phyloP scores from a whole-genome alignment of 176 grass and related monocot species.

The Triticum dicoccoides region DNA sequence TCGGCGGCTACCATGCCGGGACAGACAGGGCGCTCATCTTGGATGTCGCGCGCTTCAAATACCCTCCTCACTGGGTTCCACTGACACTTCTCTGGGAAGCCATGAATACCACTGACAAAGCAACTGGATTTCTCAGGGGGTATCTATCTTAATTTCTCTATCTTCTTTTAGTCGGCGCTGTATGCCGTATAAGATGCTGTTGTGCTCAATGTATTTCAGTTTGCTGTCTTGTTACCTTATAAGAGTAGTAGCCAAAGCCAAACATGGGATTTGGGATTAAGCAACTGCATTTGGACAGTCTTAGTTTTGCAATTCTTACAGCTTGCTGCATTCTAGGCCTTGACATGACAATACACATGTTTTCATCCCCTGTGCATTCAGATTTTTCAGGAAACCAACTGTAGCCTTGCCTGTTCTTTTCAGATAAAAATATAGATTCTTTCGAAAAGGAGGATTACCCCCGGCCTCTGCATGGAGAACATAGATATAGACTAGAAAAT shows the following conservation, averaged over 20 bases:
- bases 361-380: background rate
- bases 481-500: background rate
- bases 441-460: too few species aligned
- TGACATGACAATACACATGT: background rate
- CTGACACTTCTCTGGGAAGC: conserved; percentile 85
- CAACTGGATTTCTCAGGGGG: conserved; percentile 73
- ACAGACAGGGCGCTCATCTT: conserved; percentile 85
- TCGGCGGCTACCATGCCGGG: conserved; percentile 77
- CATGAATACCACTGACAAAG: conserved; percentile 79
- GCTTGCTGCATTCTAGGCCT: background rate
- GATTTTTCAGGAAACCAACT: background rate
- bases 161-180: background rate
- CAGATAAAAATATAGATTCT: too few species aligned
- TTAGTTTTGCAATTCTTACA: background rate
- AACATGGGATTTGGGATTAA: background rate
- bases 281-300: background rate
- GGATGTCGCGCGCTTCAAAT: conserved; percentile 93
- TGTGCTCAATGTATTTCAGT: background rate
- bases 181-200: too few species aligned
- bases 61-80: conserved; percentile 92
- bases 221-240: background rate
- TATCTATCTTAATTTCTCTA: conserved; percentile 15
- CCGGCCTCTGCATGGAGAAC: too few species aligned
- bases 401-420: background rate
- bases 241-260: too few species aligned